Percentiles rank a stretch among this genome's conserved stretches.
These are phyloP conservation scores for Alternaria longipes DNA, from an alignment of 2,329 filamentous ascomycete genomes.

Conservation along the genomic window DNA sequence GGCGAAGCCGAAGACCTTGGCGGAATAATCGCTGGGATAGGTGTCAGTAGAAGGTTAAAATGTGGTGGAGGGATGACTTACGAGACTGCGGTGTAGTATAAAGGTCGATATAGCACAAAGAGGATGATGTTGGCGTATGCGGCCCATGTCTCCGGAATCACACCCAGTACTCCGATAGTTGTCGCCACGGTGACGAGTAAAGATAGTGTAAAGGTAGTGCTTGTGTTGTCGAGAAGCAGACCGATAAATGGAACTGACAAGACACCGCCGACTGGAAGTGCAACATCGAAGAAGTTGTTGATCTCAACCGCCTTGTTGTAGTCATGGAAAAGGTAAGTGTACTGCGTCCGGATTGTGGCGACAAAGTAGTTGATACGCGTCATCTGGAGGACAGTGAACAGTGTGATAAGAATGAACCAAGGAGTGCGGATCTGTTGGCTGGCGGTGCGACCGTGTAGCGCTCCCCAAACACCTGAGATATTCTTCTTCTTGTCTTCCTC, in stretches of 20 bases:
- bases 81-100: conserved; percentile 91
- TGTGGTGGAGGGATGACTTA: conserved; percentile 43
- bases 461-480: conserved; percentile 83
- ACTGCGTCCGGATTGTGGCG: conserved; percentile 84
- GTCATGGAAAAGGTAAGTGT: conserved; percentile 75
- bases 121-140: conserved; percentile 80
- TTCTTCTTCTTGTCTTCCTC: conserved; percentile 74
- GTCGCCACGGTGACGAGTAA: conserved; percentile 77
- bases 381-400: conserved; percentile 74
- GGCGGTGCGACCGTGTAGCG: conserved; percentile 77
- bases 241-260: conserved; percentile 89
- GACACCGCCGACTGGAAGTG: conserved; percentile 83
- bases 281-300: conserved; percentile 87
- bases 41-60: conserved; percentile 9
- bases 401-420: conserved; percentile 85
- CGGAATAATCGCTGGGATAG: conserved; percentile 73
- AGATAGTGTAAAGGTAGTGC: conserved; percentile 74
- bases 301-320: conserved; percentile 69
- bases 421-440: conserved; percentile 77
- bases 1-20: conserved; percentile 89
- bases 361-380: conserved; percentile 94
- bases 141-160: conserved; percentile 74
- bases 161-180: conserved; percentile 77
- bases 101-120: conserved; percentile 84
- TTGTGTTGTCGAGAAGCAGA: conserved; percentile 77